Conservation (phyloP, 1,284 basidiomycete genomes). For the Leccinum ponderosum region DNA sequence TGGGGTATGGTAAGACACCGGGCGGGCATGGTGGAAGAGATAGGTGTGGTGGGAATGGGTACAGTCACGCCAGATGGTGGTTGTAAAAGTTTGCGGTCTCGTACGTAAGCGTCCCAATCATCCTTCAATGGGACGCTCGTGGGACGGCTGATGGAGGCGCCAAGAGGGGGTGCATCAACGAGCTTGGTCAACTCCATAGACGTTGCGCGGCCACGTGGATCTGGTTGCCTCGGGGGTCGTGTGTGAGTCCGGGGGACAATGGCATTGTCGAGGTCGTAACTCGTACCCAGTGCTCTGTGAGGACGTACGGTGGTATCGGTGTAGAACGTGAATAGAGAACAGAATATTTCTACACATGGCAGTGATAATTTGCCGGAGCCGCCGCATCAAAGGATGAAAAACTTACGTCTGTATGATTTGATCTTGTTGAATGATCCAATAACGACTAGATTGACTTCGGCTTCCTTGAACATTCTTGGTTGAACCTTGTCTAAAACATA, state of each 20-base stretch:
- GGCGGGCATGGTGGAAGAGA: conserved; percentile 38
- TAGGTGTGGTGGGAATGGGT: conserved; percentile 64
- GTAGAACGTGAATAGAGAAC: conserved; percentile 63
- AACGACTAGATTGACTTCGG: conserved; percentile 61
- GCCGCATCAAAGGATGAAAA: conserved; percentile 8
- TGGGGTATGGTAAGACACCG: conserved; percentile 56
- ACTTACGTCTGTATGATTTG: conserved; percentile 63
- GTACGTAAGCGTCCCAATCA: conserved; percentile 78
- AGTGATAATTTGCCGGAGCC: background rate
- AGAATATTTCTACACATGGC: conserved; percentile 54
- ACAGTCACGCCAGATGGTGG: conserved; percentile 76
- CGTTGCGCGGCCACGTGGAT: conserved; percentile 63
- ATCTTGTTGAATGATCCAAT: conserved; percentile 76
- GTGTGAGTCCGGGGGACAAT: conserved; percentile 53
- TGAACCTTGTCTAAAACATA: conserved; percentile 54
- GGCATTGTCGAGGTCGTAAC: conserved; percentile 57
- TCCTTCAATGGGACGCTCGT: conserved; percentile 70
- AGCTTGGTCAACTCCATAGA: conserved; percentile 67
- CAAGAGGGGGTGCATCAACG: conserved; percentile 42
- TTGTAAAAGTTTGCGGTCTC: conserved; percentile 76
- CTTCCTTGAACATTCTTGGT: conserved; percentile 52
- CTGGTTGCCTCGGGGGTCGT: conserved; percentile 63
- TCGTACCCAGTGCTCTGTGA: conserved; percentile 57
- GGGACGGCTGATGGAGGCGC: conserved; percentile 61
- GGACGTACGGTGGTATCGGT: conserved; percentile 71